Base-by-base conservation (phyloP, 2,329 filamentous ascomycete species). In the Botrytis sinoallii region DNA sequence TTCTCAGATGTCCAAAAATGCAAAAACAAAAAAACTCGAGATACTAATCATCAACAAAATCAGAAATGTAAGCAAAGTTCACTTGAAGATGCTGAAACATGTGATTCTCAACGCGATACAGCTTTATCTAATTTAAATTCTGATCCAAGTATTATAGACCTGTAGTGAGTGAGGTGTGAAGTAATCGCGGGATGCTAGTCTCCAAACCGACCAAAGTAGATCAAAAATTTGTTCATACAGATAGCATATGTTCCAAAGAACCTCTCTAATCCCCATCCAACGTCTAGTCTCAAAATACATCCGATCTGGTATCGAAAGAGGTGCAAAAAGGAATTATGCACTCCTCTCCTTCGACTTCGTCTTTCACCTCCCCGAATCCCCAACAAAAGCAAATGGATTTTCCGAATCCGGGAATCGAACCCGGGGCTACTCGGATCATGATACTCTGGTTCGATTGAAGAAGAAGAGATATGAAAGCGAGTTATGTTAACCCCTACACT, bases 371-470 rank as follows among this genome's bases (percentile, higher is more conserved):
- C n/a, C 18, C n/a, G 14, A 29, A 1, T 0, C 14, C n/a, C 52
- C n/a, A 18, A 4, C 52, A 18, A 48, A 66, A 66, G 25, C 4
- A 16, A 25, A 25, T 35, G 9, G 7, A 1, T 40, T 32, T 67
- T 67, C 65, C 48, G 65, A 68, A 68, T 68, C 48, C 48, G 48
- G 65, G 65, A 68, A 55, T 68, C 65, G 48, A 68, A 68, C 65
- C 65, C 48, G 48, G 48, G 65, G 48, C 48, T 57, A 68, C 65
- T 55, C 65, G 65, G 48, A 22, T 32, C 64, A 66, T 18, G 6
- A 0, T 18, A 18, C 52, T 29, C 52, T 57, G 4, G 0, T 10
- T 66, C 29, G 2, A 3, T 0, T 32, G 18, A 12, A 35, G 18
- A 6, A 65, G 40, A 16, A 32, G 63, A 46, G 5, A 4, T 14